These are phyloP conservation scores for Lactuca sativa DNA, from an alignment of 129 eudicot genomes.

Conservation along the genomic window DNA sequence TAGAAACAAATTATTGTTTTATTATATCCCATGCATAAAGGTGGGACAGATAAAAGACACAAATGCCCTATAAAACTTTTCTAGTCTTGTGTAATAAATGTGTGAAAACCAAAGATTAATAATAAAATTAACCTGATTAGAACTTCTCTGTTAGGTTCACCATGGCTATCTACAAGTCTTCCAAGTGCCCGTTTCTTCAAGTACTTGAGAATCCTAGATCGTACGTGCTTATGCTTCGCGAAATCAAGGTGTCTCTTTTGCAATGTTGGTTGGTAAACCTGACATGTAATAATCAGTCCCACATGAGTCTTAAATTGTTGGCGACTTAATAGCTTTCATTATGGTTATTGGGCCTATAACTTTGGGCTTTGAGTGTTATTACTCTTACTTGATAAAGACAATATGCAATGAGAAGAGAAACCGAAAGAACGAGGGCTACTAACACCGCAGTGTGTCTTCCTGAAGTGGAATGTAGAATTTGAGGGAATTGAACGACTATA, in stretches of 20 bases:
- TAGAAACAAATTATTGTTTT: no score
- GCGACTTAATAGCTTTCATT: neutral
- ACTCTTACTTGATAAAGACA: constrained; percentile 60
- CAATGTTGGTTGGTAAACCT: constrained; percentile 57
- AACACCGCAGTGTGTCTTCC: constrained; percentile 47
- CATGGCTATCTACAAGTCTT: constrained; percentile 52
- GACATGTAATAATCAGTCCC: neutral
- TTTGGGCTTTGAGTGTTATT: neutral
- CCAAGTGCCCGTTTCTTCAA: constrained; percentile 60
- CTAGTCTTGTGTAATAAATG: neutral
- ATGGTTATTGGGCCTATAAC: neutral
- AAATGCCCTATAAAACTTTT: neutral
- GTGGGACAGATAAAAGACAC: no score
- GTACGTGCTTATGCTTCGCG: constrained; percentile 69
- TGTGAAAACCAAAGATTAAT: neutral
- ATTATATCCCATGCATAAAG: no score
- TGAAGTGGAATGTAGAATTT: constrained; percentile 43
- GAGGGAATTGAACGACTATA: constrained; percentile 49
- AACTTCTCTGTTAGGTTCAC: constrained; percentile 57
- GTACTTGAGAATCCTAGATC: constrained; percentile 63
- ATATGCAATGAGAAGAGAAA: constrained; percentile 48
- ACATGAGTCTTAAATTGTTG: neutral
- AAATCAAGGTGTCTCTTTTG: constrained; percentile 62
- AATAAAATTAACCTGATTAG: constrained; percentile 44
- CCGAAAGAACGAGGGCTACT: constrained; percentile 56